Evolutionary conservation across 306 rosid species (phyloP).

Genomic region (Adenanthera pavonina): DNA sequence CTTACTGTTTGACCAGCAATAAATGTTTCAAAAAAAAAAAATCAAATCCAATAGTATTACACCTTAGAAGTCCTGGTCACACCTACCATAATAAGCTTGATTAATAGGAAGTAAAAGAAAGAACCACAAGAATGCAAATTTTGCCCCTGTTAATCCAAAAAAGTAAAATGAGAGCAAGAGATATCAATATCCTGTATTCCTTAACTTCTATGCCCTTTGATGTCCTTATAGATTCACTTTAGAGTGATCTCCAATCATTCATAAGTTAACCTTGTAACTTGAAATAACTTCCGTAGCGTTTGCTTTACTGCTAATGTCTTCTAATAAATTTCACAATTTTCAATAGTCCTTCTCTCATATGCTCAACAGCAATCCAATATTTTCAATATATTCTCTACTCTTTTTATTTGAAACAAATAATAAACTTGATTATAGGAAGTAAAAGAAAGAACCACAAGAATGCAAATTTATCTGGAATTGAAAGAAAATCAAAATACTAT

Average conservation of each 20-base stretch:
- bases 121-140: too few species aligned
- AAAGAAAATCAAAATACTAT: not conserved
- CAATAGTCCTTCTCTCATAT: not conserved
- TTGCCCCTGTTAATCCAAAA: not conserved
- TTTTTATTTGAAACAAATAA: not conserved
- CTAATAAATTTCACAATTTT: not conserved
- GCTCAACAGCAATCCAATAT: not conserved
- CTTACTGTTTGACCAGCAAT: not conserved
- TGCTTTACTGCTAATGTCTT: not conserved
- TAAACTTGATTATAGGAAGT: not conserved
- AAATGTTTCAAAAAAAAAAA: constrained; percentile 1
- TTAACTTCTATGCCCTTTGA: not conserved
- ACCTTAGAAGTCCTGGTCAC: constrained; percentile 16
- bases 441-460: not conserved
- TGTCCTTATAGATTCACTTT: not conserved
- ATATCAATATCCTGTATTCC: not conserved
- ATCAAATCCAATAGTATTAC: constrained; percentile 8
- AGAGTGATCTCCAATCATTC: not conserved
- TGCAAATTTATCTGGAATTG: not conserved
- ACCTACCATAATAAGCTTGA: not conserved
- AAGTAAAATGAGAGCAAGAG: not conserved
- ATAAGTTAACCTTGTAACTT: not conserved
- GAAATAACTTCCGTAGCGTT: not conserved
- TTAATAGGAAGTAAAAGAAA: too few species aligned
- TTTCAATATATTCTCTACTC: not conserved